These are phyloP conservation scores for Populus simonii DNA, from an alignment of 345 rosid genomes.

Conservation along the genomic window DNA sequence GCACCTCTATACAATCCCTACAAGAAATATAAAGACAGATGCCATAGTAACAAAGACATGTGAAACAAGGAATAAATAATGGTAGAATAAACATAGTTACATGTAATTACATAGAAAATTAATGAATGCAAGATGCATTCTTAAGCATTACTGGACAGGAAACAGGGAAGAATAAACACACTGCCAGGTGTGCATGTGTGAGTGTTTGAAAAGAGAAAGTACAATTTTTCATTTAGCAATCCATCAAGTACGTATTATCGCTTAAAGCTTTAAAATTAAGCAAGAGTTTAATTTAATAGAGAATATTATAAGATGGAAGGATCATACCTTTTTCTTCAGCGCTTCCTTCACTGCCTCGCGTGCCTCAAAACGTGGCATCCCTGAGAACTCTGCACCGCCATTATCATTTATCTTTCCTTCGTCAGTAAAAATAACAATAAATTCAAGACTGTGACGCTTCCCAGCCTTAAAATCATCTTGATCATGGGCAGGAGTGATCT, in stretches of 20 bases:
- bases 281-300: too few species aligned
- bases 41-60: too few species aligned
- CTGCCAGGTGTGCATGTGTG: too few species aligned
- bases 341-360: slow-evolving; percentile 83
- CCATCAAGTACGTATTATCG: too few species aligned
- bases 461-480: slow-evolving; percentile 94
- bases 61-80: too few species aligned
- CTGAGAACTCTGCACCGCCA: slow-evolving; percentile 61
- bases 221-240: too few species aligned
- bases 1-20: slow-evolving; percentile 80
- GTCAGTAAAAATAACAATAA: slow-evolving; percentile 80
- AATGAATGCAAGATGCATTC: neutral
- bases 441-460: slow-evolving; percentile 76
- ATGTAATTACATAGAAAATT: neutral
- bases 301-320: neutral
- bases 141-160: too few species aligned
- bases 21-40: neutral
- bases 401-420: slow-evolving; percentile 85
- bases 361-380: slow-evolving; percentile 88
- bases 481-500: slow-evolving; percentile 99
- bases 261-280: too few species aligned
- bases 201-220: too few species aligned
- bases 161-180: too few species aligned
- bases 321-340: slow-evolving; percentile 54
- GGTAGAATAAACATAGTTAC: neutral